Evolutionary conservation across 768 basidiomycete species (phyloP).

Genomic region (Phanerodontia chrysosporium): DNA sequence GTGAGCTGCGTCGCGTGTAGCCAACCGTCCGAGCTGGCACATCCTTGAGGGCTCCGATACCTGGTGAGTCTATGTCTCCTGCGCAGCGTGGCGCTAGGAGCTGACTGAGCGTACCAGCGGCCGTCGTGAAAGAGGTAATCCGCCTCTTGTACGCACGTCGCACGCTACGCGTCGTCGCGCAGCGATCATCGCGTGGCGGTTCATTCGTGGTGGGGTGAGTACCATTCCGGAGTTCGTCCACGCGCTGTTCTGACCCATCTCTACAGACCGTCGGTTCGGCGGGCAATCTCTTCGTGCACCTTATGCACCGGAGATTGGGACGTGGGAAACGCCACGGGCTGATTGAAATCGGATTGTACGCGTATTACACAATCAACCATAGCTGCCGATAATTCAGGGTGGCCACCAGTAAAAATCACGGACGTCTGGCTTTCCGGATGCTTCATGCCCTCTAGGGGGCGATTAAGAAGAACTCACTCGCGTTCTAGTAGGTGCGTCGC

Average conservation of each 20-base stretch:
- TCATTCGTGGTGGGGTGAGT: conserved; percentile 36
- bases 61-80: conserved; percentile 27
- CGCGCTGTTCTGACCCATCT: background rate
- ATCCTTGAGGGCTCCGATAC: conserved; percentile 40
- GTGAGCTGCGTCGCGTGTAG: conserved; percentile 36
- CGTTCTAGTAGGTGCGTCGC: no score
- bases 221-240: background rate
- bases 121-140: conserved; percentile 43
- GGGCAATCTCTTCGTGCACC: conserved; percentile 29
- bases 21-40: conserved; percentile 30
- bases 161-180: conserved; percentile 36
- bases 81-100: no score
- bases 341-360: no score
- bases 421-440: no score
- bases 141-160: conserved; percentile 34
- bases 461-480: no score
- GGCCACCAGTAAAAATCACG: no score
- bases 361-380: no score
- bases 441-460: no score
- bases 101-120: no score
- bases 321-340: no score
- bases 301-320: conserved; percentile 29
- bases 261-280: conserved; percentile 40
- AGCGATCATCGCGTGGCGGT: conserved; percentile 29
- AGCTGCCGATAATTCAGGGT: no score